Evolutionary conservation across 139 green algal genomes (phyloP), one percentile per base, ranked within the genome.

Genomic region (Tetradesmus obliquus): DNA sequence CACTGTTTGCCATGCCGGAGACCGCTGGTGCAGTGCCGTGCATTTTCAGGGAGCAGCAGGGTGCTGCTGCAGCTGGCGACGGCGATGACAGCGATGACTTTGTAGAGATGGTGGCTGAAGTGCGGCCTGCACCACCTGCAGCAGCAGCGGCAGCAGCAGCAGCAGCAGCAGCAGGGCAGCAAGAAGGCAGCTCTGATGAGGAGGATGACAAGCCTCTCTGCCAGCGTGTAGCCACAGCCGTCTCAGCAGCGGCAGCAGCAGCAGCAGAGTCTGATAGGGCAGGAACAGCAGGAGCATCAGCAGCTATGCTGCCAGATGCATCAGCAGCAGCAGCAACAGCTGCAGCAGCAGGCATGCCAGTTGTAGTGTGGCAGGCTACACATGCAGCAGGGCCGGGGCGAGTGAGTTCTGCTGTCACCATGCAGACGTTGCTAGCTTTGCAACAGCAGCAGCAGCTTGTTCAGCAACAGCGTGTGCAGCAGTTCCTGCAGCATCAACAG

Each of bases 21-120:
- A 55, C n/a, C 0, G 87, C 87, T 76, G 72, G 87, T 9, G 72
- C 87, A 1, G 74, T 91, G 20, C 87, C 87, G 20, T 62, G 15
- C 24, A 91, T 91, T 8, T 91, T 91, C 87, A 91, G 86, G 58
- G 45, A 55, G 32, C 71, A 84, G 19, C 22, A 17, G 22, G 22
- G 5, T 57, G 87, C 55, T 53, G 66, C 32, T 20, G 72, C 72
- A 72, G 71, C 22, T 10, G 15, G 22, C 8, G 87, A 84, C 10
- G 87, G n/a, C 2, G 87, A 91, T 24, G 74, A 55, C 20, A 83
- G 66, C 7, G 51, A 62, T 7, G 60, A 62, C 24, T 32, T 66
- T 55, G 10, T 86, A 19, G 53, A 86, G 81, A 15, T 86, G 32
- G 81, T 86, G 81, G 54, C 81, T 45, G 81, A 60, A 8, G 81